Conservation (phyloP, 805 yeast genomes). For the Blastobotrys peoriensis region DNA sequence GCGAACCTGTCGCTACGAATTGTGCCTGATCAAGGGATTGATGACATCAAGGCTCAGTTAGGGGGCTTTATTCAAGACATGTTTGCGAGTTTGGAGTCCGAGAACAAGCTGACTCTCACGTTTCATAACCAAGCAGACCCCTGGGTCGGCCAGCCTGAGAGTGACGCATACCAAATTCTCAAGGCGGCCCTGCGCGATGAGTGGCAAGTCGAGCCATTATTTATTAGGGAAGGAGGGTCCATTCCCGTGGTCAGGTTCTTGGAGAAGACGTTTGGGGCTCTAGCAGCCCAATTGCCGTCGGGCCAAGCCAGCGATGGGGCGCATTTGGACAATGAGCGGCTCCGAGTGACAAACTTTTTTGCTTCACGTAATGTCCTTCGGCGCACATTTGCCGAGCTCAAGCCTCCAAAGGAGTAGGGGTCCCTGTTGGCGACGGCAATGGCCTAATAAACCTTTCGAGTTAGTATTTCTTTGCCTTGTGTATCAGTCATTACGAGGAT, state of each 20-base stretch:
- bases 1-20: constrained; percentile 77
- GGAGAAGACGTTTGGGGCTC: constrained; percentile 76
- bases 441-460: not conserved
- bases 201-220: constrained; percentile 80
- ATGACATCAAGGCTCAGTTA: constrained; percentile 48
- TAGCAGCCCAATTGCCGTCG: constrained; percentile 93
- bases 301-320: constrained; percentile 96
- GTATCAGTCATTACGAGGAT: constrained; percentile 5
- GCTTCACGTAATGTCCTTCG: constrained; percentile 57
- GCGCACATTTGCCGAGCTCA: constrained; percentile 10
- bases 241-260: constrained; percentile 83
- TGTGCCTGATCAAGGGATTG: constrained; percentile 80
- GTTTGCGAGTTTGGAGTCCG: constrained; percentile 49
- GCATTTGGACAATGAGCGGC: constrained; percentile 80
- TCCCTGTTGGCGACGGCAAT: not conserved
- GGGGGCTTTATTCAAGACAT: constrained; percentile 39
- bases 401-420: constrained; percentile 2
- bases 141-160: constrained; percentile 86
- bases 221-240: constrained; percentile 94
- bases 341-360: constrained; percentile 70
- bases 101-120: constrained; percentile 54
- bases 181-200: constrained; percentile 54
- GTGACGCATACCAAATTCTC: constrained; percentile 64
- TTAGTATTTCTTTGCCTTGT: not conserved
- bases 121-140: constrained; percentile 88